Base-by-base conservation (phyloP, 1,139 yeast genomes). In the Candida sp. region DNA sequence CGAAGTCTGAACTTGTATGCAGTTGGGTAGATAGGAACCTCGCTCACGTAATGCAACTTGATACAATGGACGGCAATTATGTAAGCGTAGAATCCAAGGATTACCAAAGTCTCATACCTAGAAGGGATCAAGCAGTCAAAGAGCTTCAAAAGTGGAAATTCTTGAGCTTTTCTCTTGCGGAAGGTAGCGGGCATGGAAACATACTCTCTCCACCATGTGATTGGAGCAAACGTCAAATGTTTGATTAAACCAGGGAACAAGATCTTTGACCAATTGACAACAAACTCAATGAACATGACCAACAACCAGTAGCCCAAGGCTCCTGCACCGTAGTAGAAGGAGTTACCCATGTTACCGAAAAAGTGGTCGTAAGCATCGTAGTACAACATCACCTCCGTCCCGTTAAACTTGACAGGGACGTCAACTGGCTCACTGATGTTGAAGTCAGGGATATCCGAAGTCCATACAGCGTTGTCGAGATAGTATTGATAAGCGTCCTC, bases 291-390 rank as follows among this genome's bases (percentile, higher is more conserved):
- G 1, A 82, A 26, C 53, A 81, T 60, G 5, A 83, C 67, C 2
- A 76, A 48, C 1, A 69, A 75, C 84, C 86, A 81, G 58, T 73
- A 83, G 0, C 79, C 81, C 31, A 82, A 55, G 26, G 75, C 51
- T 2, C 76, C 84, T n/a, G 74, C 63, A 11, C 87, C 87, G 56
- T 77, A 73, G 54, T 66, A 79, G 49, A 77, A 68, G 3, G 84
- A 73, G 45, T 66, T 61, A 49, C 67, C 64, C 51, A 68, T 73
- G 51, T 72, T 72, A 3, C 75, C 75, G 38, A 70, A 58, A 51
- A 67, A 73, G 34, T 58, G 40, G 22, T 37, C 40, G 26, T 44
- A 47, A 8, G 49, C 48, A n/a, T 11, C 48, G 6, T 42, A 45
- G 31, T n/a, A n/a, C n/a, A n/a, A n/a, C n/a, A n/a, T n/a, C n/a